Conservation (phyloP, 352 stramenopile species). For the Phytophthora nicotianae region DNA sequence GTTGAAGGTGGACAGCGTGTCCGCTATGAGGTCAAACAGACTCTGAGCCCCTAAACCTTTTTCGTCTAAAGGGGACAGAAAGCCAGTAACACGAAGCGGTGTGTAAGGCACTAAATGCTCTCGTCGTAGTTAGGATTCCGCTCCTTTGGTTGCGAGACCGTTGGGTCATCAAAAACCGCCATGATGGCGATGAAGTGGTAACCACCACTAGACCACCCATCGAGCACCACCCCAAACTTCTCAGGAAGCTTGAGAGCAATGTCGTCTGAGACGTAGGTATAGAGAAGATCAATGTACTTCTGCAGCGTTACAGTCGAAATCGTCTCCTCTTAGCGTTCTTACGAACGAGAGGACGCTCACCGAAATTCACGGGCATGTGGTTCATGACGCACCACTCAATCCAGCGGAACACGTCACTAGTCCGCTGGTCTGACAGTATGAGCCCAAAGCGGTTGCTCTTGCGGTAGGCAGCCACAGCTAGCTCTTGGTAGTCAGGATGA, state of each 20-base stretch:
- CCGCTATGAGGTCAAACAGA: not conserved
- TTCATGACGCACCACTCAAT: not conserved
- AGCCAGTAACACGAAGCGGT: not conserved
- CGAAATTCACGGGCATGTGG: not conserved
- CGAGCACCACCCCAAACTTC: not conserved
- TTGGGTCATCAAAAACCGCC: not conserved
- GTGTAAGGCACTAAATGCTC: not conserved
- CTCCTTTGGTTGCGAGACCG: not conserved
- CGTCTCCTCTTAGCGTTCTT: not conserved
- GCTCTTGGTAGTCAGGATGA: not conserved
- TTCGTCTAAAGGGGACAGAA: not conserved
- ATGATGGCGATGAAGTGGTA: not conserved
- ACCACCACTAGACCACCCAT: not conserved
- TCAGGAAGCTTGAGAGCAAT: not conserved
- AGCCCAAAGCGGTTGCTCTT: not conserved
- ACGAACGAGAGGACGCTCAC: not conserved
- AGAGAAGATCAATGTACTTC: too few relatives aligned
- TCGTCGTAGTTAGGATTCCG: not conserved
- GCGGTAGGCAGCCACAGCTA: not conserved
- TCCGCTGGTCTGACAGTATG: not conserved
- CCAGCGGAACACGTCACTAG: not conserved
- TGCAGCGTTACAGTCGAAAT: not conserved
- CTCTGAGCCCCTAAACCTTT: not conserved
- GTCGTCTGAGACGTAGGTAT: not conserved
- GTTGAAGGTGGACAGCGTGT: not conserved